Percentiles rank a stretch among this genome's conserved stretches.
Evolutionary conservation across 495 filamentous ascomycete species (phyloP).

Genomic region (Penicillium canariense): DNA sequence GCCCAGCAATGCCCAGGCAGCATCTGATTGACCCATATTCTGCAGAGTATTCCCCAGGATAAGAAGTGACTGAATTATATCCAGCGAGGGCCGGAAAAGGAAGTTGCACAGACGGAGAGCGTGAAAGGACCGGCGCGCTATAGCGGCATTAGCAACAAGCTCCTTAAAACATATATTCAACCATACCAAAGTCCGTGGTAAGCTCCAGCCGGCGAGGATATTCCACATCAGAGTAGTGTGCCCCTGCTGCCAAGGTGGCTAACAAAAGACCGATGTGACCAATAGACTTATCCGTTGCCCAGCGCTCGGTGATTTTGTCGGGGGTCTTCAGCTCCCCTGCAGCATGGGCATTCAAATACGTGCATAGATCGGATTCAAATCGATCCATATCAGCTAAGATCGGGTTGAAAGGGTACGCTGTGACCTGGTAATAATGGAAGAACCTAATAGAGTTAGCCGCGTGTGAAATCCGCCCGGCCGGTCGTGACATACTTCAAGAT

Average conservation of each 20-base stretch:
- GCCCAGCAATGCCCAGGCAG: slow-evolving; percentile 47
- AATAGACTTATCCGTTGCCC: slow-evolving; percentile 33
- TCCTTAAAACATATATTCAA: background rate
- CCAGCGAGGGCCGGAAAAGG: slow-evolving; percentile 43
- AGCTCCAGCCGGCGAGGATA: slow-evolving; percentile 28
- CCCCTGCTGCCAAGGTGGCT: slow-evolving; percentile 50
- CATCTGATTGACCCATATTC: slow-evolving; percentile 49
- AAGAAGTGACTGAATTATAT: slow-evolving; percentile 42
- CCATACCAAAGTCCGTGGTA: slow-evolving; percentile 34
- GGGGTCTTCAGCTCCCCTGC: slow-evolving; percentile 23
- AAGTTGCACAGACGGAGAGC: slow-evolving; percentile 46
- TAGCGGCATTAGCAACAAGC: background rate
- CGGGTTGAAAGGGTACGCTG: slow-evolving; percentile 51
- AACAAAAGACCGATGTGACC: slow-evolving; percentile 44
- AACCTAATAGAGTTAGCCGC: slow-evolving; percentile 28
- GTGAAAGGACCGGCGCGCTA: slow-evolving; percentile 36
- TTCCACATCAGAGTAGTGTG: slow-evolving; percentile 48
- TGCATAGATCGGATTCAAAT: slow-evolving; percentile 46
- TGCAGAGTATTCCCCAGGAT: slow-evolving; percentile 49
- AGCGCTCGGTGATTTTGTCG: slow-evolving; percentile 25
- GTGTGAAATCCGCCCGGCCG: background rate
- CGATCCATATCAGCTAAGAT: slow-evolving; percentile 46
- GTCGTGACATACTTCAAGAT: slow-evolving; percentile 30
- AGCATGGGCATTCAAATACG: slow-evolving; percentile 43
- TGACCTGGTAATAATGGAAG: slow-evolving; percentile 49